Evolutionary conservation across 2,329 filamentous ascomycete genomes (phyloP).

Genomic region (Penicillium psychrosexuale): DNA sequence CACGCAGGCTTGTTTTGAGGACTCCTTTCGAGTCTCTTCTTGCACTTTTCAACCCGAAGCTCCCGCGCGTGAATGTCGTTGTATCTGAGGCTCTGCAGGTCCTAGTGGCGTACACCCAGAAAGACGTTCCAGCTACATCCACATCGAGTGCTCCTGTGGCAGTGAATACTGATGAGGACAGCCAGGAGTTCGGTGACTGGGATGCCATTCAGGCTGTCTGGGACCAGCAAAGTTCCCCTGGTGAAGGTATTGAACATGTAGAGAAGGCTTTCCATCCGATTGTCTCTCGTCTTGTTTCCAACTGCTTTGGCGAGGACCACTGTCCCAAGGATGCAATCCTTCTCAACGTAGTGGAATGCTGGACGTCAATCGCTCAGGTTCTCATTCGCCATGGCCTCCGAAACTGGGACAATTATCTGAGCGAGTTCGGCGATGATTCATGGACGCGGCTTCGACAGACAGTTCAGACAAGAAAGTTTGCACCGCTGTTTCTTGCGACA

Average conservation of each 20-base stretch:
- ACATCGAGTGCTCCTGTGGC: slow-evolving; percentile 18
- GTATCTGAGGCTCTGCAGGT: slow-evolving; percentile 52
- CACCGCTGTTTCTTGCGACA: slow-evolving; percentile 45
- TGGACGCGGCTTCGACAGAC: slow-evolving; percentile 48
- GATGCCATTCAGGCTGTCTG: slow-evolving; percentile 51
- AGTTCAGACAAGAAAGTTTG: slow-evolving; percentile 48
- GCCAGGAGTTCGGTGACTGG: slow-evolving; percentile 63
- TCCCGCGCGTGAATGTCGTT: slow-evolving; percentile 43
- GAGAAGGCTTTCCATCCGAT: slow-evolving; percentile 48
- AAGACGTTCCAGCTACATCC: slow-evolving; percentile 26
- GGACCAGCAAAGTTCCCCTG: slow-evolving; percentile 26
- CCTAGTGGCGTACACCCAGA: slow-evolving; percentile 42
- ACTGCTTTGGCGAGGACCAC: slow-evolving; percentile 59
- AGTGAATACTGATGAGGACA: slow-evolving; percentile 53
- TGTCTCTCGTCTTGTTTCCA: slow-evolving; percentile 56
- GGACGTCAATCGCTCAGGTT: slow-evolving; percentile 50
- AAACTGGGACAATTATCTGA: slow-evolving; percentile 57
- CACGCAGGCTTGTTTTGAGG: slow-evolving; percentile 45
- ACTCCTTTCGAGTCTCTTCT: slow-evolving; percentile 48
- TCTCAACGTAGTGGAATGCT: slow-evolving; percentile 52
- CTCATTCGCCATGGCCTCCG: slow-evolving; percentile 48
- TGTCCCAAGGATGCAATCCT: slow-evolving; percentile 55
- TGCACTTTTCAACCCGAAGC: slow-evolving; percentile 51
- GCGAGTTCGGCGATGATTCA: slow-evolving; percentile 51
- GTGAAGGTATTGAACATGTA: slow-evolving; percentile 32